These are phyloP conservation scores for Syzygium malaccense DNA, from an alignment of 441 rosid genomes.

Conservation along the genomic window DNA sequence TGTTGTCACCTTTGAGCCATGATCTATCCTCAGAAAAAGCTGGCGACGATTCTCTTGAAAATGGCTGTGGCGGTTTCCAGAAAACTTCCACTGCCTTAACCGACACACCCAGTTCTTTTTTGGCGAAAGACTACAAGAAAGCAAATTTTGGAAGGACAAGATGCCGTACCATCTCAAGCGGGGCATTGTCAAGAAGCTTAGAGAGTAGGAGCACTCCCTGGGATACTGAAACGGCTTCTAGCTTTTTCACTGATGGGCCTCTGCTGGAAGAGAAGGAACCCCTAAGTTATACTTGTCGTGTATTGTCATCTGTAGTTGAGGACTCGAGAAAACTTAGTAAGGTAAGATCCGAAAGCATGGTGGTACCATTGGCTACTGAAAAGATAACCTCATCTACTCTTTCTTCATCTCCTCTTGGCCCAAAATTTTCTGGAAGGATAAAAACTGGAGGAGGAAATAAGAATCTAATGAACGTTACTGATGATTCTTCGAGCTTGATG, in stretches of 20 bases:
- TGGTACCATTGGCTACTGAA: constrained; percentile 35
- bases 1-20: constrained; percentile 62
- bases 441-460: constrained; percentile 28
- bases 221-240: constrained; percentile 30
- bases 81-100: constrained; percentile 20
- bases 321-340: constrained; percentile 23
- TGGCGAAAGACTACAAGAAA: constrained; percentile 49
- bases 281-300: constrained; percentile 17
- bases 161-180: constrained; percentile 24
- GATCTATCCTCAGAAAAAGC: constrained; percentile 52
- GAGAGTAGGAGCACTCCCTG: constrained; percentile 26
- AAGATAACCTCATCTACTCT: constrained; percentile 41
- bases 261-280: constrained; percentile 38
- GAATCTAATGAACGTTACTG: constrained; percentile 21
- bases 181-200: constrained; percentile 41
- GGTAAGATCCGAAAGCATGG: constrained; percentile 30
- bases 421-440: constrained; percentile 52
- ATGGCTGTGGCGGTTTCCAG: constrained; percentile 37
- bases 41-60: constrained; percentile 51
- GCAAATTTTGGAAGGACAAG: constrained; percentile 45
- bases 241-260: constrained; percentile 71
- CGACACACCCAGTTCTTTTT: constrained; percentile 18
- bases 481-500: constrained; percentile 28
- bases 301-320: constrained; percentile 30
- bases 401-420: constrained; percentile 87